Percentiles rank a stretch among this genome's conserved stretches.
phyloP scores from a whole-genome alignment of 164 flowering plant genomes.

The Vitis amurensis region DNA sequence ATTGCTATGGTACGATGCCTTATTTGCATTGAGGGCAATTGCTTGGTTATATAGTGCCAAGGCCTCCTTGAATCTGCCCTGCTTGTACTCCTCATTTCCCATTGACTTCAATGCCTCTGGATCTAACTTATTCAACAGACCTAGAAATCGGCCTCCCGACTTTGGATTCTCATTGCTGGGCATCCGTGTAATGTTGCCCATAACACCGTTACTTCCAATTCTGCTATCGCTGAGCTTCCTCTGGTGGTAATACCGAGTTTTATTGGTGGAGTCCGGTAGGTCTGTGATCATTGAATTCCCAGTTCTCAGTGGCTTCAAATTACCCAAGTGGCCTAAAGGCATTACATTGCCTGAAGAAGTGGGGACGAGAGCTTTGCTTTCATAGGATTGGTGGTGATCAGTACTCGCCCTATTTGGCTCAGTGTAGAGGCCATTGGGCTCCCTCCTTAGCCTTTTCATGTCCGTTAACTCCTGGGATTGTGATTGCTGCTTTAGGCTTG shows the following conservation, averaged over 20 bases:
- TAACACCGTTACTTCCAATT: conserved; percentile 20
- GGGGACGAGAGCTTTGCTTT: conserved; percentile 22
- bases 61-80: conserved; percentile 72
- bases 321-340: conserved; percentile 39
- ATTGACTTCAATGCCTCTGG: conserved; percentile 61
- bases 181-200: conserved; percentile 59
- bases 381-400: conserved; percentile 15
- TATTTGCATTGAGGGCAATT: conserved; percentile 54
- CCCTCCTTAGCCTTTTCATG: conserved; percentile 11
- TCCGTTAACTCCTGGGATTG: conserved; percentile 5
- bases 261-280: conserved; percentile 4
- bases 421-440: conserved; percentile 7
- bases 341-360: conserved; percentile 31
- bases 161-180: conserved; percentile 13
- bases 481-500: conserved; percentile 9
- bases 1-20: conserved; percentile 65
- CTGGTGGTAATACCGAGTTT: conserved; percentile 3
- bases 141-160: not conserved
- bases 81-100: conserved; percentile 82
- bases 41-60: conserved; percentile 68
- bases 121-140: conserved; percentile 29
- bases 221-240: conserved; percentile 2
- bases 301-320: conserved; percentile 23
- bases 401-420: conserved; percentile 19
- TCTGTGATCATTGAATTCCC: conserved; percentile 3